Evolutionary conservation across 2,329 filamentous ascomycete genomes (phyloP), one percentile per base, ranked within the genome.

Genomic region (Graphilbum sp.): DNA sequence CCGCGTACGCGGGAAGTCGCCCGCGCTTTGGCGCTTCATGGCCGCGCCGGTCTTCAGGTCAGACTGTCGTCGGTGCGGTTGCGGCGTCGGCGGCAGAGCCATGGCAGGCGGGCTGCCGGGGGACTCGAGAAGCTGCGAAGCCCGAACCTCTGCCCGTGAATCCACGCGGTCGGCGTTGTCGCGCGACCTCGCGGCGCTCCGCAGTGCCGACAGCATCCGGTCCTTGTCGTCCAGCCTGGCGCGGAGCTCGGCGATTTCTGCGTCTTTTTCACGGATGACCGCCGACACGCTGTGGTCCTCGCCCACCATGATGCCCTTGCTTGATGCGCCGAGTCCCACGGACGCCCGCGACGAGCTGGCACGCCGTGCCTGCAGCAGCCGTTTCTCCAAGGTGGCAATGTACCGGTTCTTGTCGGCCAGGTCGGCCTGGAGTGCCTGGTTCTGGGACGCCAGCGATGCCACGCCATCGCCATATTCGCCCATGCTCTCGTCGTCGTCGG

Each of bases 321-420:
- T 60, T 2, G 63, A 66, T 39, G 66, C 67, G 3, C 40, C 40
- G 2, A 87, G 72, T 1, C 79, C 79, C 42, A 81, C 72, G 6
- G 86, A 93, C 11, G 88, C 75, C 16, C 88, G 76, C 8, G 85
- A 88, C 39, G 93, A 86, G 57, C 87, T 95, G 1, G 86, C 85
- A 35, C 88, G 71, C 31, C 90, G 72, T 29, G 90, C 90, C 52
- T 98, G 90, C 25, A 96, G 65, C 2, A 98, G 64, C 20, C 90
- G 75, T 58, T 92, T 92, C 61, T 98, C 90, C 12, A 98, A 61
- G 0, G 90, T 96, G 21, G 81, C 72, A 48, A 96, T 96, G 56
- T 98, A 98, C 24, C 90, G 80, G 49, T 90, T 96, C 63, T 94
- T 95, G 59, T 98, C 90, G n/a, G 72, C 74, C 34, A 98, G 69